Evolutionary conservation across 148 eudicot species (phyloP), one percentile per base, ranked within the genome.

Genomic region (Nepenthes gracilis): DNA sequence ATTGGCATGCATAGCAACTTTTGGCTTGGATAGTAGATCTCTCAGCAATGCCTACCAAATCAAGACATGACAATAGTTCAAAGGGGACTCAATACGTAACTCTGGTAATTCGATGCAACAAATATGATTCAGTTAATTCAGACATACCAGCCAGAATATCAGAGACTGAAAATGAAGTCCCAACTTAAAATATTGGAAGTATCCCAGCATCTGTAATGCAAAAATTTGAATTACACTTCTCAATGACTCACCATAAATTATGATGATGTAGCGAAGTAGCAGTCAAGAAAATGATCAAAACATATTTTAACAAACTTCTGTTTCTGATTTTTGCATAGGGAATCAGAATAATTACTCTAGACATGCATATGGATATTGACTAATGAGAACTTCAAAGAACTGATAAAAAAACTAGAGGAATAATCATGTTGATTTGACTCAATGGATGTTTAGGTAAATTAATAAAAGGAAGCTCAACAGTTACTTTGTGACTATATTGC

Each of bases 131-230:
- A 9, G 9, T 33, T 6, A 55, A 55, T 2, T 55, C 36, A 9
- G 36, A 58, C 74, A 56, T 84, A 93, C 98, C 99, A 84, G 90
- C 99, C 99, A 94, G 76, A 89, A 94, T 50, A 70, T 65, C 37
- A 94, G 78, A 58, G 97, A 73, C 32, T 89, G 95, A 70, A 74
- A 83, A 68, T 94, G 97, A 62, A 89, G 81, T 38, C 66, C 76
- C 61, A 94, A 70, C 78, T 80, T 89, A 70, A 57, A 75, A 73
- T 94, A 95, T 77, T 85, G 95, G 71, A 83, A 94, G 76, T 74
- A 94, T 3, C 87, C 90, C 68, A 89, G 78, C 99, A 94, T 84
- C 99, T 93, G 91, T 69, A 63, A 9, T 36, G 62, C 33, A 53
- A 77, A 49, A 49, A 49, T 6, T 10, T 49, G 10, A 49, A n/a